Percentiles rank a stretch among this genome's conserved stretches.
Evolutionary conservation across 164 flowering plant genomes (phyloP).

Genomic region (Vitis riparia): DNA sequence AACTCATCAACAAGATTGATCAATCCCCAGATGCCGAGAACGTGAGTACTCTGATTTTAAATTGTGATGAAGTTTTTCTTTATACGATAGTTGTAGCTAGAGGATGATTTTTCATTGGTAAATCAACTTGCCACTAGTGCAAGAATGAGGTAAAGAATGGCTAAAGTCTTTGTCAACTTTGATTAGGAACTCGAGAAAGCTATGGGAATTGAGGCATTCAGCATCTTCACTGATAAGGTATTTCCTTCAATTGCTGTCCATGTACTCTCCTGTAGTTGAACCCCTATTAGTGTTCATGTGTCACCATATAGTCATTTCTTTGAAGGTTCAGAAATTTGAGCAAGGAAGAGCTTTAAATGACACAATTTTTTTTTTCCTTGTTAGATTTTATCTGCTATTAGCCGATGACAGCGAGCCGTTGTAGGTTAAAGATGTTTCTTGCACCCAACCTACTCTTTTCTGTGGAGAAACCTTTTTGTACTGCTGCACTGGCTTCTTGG

Average conservation of each 20-base stretch:
- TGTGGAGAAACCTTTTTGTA: too few species aligned
- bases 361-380: conserved; percentile 1
- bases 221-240: conserved; percentile 72
- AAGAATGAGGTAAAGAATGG: not conserved
- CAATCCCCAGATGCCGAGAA: conserved; percentile 48
- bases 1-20: conserved; percentile 57
- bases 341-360: not conserved
- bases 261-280: not conserved
- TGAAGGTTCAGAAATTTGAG: not conserved
- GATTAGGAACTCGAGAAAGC: conserved; percentile 71
- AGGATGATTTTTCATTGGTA: not conserved
- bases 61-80: too few species aligned
- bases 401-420: conserved; percentile 11
- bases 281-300: not conserved
- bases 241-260: not conserved
- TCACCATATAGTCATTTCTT: not conserved
- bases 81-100: too few species aligned
- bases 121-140: not conserved
- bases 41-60: conserved; percentile 31
- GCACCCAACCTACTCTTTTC: too few species aligned
- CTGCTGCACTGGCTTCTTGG: too few species aligned
- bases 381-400: conserved; percentile 48
- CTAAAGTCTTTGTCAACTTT: conserved; percentile 4
- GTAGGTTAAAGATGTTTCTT: not conserved
- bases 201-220: conserved; percentile 57